Evolutionary conservation across 1,284 basidiomycete genomes (phyloP), one percentile per base, ranked within the genome.

Genomic region (Inonotus obliquus): DNA sequence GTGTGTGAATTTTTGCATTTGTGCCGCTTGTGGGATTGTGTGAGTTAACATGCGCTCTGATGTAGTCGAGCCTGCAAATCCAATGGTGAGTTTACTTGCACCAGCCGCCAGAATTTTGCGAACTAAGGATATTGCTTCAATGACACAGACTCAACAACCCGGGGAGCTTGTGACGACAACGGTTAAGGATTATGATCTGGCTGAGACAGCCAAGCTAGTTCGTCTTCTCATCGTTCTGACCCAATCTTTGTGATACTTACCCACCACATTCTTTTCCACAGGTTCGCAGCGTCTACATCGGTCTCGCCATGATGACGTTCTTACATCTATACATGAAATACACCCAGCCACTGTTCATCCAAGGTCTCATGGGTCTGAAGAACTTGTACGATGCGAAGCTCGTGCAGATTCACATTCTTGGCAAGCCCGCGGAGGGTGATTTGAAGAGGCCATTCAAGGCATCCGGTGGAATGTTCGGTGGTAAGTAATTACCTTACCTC

Each of bases 331-430:
- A 95, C 81, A 76, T 93, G 74, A 84, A 90, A 71, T 96, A 91
- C 81, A 94, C 92, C 11, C 94, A 95, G 71, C 94, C 94, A 10
- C 82, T 96, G 65, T 96, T 96, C 78, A 89, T 96, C 65, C 94
- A 96, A 74, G 83, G 83, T 35, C 81, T 96, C 67, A 95, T 96
- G 92, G 92, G 90, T 21, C 65, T 96, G 70, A 96, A 97, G 79
- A 82, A 81, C 53, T 74, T 94, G 49, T 92, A 90, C 73, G 94
- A 96, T 70, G 87, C 91, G 63, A 94, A 94, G 74, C 81, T 84
- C 17, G 84, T 94, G 66, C 80, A 85, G 53, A 86, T 96, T 64
- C 86, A 95, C 77, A 60, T 96, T 62, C 75, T 92, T 38, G 89
- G 89, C 55, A 82, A 88, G 72, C 77, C 83, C 32, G 86, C 94